Evolutionary conservation across 2,329 filamentous ascomycete species (phyloP).

Genomic region (Aspergillus calidoustus): DNA sequence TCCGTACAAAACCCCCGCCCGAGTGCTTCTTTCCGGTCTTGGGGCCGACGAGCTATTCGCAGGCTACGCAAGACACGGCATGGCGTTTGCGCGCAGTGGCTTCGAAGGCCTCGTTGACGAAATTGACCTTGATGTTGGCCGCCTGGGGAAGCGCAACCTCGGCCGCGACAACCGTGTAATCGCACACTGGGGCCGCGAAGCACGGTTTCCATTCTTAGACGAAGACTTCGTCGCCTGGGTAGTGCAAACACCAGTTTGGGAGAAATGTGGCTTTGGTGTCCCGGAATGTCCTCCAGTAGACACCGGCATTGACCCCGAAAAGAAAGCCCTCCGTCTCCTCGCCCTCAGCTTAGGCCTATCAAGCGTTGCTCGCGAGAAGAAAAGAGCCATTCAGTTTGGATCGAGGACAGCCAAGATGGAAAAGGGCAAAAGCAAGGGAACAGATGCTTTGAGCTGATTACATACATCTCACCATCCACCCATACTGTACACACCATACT

Average conservation of each 20-base stretch:
- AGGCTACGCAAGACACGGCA: conserved; percentile 83
- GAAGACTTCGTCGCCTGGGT: conserved; percentile 85
- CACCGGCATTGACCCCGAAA: conserved; percentile 70
- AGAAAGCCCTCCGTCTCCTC: conserved; percentile 77
- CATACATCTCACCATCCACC: neutral
- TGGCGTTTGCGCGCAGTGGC: conserved; percentile 72
- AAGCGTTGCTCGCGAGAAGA: conserved; percentile 81
- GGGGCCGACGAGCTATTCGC: conserved; percentile 97
- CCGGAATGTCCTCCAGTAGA: conserved; percentile 31
- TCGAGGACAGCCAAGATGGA: conserved; percentile 84
- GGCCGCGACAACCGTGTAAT: conserved; percentile 92
- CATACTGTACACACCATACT: conserved; percentile 1
- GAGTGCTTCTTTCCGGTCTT: conserved; percentile 87
- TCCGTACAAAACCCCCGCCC: conserved; percentile 70
- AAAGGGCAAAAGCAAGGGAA: conserved; percentile 67
- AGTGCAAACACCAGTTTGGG: conserved; percentile 72
- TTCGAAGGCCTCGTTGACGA: conserved; percentile 77
- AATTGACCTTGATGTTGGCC: conserved; percentile 79
- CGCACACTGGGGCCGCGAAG: conserved; percentile 85
- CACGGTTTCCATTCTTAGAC: conserved; percentile 87
- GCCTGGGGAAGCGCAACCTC: conserved; percentile 91
- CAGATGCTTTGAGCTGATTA: conserved; percentile 53
- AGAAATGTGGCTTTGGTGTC: conserved; percentile 86
- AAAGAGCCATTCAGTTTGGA: conserved; percentile 87
- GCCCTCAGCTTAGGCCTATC: conserved; percentile 75